A percentile compares a stretch with the other conserved stretches of the same genome.
These are phyloP conservation scores for Canavalia gladiata DNA, from an alignment of 306 rosid species.

Conservation along the genomic window DNA sequence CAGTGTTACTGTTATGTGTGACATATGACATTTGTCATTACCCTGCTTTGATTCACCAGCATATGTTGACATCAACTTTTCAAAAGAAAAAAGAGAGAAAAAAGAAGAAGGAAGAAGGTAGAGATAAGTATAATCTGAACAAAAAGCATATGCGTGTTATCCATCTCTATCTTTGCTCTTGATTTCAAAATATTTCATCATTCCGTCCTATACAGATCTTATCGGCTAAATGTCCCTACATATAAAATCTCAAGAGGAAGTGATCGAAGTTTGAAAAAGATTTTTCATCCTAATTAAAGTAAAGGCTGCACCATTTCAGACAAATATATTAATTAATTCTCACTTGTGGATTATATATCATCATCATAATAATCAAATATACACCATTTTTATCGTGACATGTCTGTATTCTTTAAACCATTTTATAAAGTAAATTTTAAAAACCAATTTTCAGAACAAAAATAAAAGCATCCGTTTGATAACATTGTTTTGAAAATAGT, in stretches of 20 bases:
- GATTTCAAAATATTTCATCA: conserved; percentile 54
- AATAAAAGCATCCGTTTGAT: too few species aligned
- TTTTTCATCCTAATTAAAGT: conserved; percentile 23
- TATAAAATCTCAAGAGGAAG: conserved; percentile 7
- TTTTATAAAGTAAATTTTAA: too few species aligned
- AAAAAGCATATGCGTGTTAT: conserved; percentile 54
- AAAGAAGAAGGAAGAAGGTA: conserved; percentile 23
- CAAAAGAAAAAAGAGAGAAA: background rate
- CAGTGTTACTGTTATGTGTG: background rate
- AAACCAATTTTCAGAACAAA: too few species aligned
- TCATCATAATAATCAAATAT: too few species aligned
- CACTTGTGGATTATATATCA: background rate
- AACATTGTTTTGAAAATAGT: too few species aligned
- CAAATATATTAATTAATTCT: background rate
- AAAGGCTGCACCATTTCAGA: background rate
- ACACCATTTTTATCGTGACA: background rate
- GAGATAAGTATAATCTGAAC: conserved; percentile 58
- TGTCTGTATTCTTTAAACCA: too few species aligned
- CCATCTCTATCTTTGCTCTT: conserved; percentile 45
- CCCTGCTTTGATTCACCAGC: conserved; percentile 35
- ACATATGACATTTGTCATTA: conserved; percentile 30
- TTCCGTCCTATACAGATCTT: conserved; percentile 45
- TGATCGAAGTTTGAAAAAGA: conserved; percentile 39
- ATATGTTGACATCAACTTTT: conserved; percentile 49
- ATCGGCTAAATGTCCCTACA: conserved; percentile 14